A percentile compares a stretch with the other conserved stretches of the same genome.
These are phyloP conservation scores for Salicornia ramosissima DNA, from an alignment of 148 eudicot species.

Conservation along the genomic window DNA sequence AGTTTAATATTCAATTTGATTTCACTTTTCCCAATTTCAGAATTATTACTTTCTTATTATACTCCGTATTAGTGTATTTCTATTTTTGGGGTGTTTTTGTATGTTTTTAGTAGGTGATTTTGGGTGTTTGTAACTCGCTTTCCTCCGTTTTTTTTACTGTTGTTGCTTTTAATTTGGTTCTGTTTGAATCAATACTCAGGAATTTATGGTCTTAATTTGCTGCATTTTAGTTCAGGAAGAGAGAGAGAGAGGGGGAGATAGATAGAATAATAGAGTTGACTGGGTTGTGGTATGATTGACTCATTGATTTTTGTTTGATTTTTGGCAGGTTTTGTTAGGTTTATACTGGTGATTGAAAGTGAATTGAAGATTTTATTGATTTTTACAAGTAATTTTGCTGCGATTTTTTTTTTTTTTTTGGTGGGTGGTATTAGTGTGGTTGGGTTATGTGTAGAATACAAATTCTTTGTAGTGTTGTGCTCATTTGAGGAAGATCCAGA, in stretches of 20 bases:
- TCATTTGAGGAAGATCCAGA: neutral
- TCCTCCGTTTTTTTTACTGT: neutral
- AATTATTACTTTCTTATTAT: neutral
- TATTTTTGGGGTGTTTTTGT: neutral
- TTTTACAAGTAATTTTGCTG: too few species aligned
- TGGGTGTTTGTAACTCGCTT: neutral
- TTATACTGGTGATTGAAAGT: neutral
- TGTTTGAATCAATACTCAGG: neutral
- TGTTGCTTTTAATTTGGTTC: neutral
- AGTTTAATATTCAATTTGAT: neutral
- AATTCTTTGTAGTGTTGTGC: neutral
- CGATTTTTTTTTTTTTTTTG: neutral
- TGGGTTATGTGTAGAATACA: conserved; percentile 6
- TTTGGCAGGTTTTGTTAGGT: neutral
- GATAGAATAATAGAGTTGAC: conserved; percentile 13
- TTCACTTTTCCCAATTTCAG: neutral
- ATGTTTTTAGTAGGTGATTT: neutral
- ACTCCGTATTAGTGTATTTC: too few species aligned
- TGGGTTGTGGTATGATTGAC: neutral
- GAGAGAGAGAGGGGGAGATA: too few species aligned
- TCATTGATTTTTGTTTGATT: neutral
- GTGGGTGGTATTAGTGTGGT: neutral
- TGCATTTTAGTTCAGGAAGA: neutral
- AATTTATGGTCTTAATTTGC: neutral
- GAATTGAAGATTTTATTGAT: neutral